Conservation (phyloP, 2,329 filamentous ascomycete species). For the Stagonosporopsis tanaceti region DNA sequence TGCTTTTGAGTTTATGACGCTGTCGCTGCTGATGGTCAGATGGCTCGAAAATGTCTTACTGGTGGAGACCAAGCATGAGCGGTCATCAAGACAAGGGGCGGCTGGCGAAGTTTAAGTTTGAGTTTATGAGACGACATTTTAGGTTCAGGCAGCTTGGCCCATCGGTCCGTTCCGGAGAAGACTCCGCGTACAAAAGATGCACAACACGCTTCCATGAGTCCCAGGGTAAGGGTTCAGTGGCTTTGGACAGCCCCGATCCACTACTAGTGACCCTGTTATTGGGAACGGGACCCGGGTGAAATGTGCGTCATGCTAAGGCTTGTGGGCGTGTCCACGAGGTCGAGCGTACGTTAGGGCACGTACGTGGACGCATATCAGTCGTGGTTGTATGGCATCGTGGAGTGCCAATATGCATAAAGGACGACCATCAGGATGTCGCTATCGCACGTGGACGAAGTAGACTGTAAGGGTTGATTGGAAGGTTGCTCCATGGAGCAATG, state of each 20-base stretch:
- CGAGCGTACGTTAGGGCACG: constrained; percentile 3
- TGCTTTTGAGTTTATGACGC: not conserved
- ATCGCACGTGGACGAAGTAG: not conserved
- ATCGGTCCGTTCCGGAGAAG: constrained; percentile 30
- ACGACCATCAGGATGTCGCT: not conserved
- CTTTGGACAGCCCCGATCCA: constrained; percentile 10
- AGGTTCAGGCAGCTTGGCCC: constrained; percentile 12
- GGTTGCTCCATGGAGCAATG: not conserved
- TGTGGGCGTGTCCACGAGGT: constrained; percentile 11
- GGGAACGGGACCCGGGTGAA: constrained; percentile 6
- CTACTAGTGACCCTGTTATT: constrained; percentile 15
- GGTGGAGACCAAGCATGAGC: not conserved
- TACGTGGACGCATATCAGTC: constrained; percentile 12
- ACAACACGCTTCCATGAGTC: constrained; percentile 15
- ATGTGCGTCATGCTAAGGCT: constrained; percentile 13
- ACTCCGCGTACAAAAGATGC: constrained; percentile 23
- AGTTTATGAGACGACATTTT: constrained; percentile 5
- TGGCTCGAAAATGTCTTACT: not conserved
- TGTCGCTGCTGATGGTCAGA: not conserved
- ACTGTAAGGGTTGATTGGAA: not conserved
- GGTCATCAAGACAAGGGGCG: not conserved
- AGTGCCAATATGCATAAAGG: not conserved
- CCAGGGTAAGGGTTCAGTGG: constrained; percentile 25
- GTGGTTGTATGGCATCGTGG: not conserved
- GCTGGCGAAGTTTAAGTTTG: constrained; percentile 12